Percentiles rank a stretch among this genome's conserved stretches.
phyloP scores from a whole-genome alignment of 106 monocot species.

The Triglochin maritima region DNA sequence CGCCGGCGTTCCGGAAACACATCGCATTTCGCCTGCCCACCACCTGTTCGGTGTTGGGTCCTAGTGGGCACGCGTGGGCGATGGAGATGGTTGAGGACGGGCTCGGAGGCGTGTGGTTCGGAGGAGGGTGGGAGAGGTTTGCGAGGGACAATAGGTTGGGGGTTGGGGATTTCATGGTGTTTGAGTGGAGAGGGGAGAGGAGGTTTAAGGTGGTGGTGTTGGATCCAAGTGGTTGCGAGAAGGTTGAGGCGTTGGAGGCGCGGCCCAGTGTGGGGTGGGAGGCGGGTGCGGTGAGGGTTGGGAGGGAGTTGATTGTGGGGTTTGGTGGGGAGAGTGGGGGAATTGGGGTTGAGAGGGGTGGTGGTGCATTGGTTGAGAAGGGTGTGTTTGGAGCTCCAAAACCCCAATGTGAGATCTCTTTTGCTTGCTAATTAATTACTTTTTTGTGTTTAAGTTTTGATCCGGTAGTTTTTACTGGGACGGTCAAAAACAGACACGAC shows the following conservation, averaged over 20 bases:
- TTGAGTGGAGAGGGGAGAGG: slow-evolving; percentile 5
- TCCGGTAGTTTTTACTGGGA: too few relatives aligned
- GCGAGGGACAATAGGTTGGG: slow-evolving; percentile 4
- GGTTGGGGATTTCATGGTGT: slow-evolving; percentile 19
- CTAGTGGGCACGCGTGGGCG: slow-evolving; percentile 11
- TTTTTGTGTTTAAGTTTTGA: too few relatives aligned
- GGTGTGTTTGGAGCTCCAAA: neutral
- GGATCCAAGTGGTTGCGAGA: slow-evolving; percentile 16
- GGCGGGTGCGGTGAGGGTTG: neutral
- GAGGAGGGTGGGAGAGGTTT: slow-evolving; percentile 19
- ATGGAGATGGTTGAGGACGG: slow-evolving; percentile 5
- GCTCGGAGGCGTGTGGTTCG: neutral
- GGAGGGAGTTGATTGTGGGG: neutral
- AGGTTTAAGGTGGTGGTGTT: slow-evolving; percentile 16
- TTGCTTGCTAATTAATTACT: too few relatives aligned
- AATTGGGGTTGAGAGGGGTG: neutral
- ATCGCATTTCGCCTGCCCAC: neutral
- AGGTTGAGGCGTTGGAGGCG: neutral
- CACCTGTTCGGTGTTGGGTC: slow-evolving; percentile 8
- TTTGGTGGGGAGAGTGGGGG: neutral
- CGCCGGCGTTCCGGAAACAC: slow-evolving; percentile 13
- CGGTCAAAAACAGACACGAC: too few relatives aligned
- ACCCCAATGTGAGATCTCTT: too few relatives aligned
- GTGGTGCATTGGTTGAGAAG: neutral
- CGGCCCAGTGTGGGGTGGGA: neutral